Conservation (phyloP, 2,329 filamentous ascomycete species). For the Aureobasidium musti region DNA sequence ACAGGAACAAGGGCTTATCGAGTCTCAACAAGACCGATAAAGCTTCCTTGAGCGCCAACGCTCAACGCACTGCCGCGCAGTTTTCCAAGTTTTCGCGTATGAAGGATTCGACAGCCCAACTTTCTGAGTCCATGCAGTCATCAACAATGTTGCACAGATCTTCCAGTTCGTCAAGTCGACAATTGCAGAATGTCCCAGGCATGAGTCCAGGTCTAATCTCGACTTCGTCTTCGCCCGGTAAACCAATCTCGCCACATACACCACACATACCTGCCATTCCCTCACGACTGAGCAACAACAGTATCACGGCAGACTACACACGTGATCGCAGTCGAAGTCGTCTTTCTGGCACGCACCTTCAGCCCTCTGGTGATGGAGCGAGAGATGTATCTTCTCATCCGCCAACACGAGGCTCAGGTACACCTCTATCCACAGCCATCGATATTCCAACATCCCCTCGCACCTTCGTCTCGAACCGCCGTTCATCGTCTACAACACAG, state of each 20-base stretch:
- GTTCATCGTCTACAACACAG: conserved; percentile 70
- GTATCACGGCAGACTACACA: conserved; percentile 63
- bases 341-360: conserved; percentile 27
- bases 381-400: conserved; percentile 14
- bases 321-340: conserved; percentile 36
- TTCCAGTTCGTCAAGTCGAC: conserved; percentile 74
- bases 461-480: conserved; percentile 51
- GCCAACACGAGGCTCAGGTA: conserved; percentile 20
- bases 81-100: conserved; percentile 84
- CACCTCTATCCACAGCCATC: conserved; percentile 60
- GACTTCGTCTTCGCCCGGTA: conserved; percentile 78
- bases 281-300: conserved; percentile 88
- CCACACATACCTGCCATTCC: conserved; percentile 93
- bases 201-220: conserved; percentile 70
- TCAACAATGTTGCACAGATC: conserved; percentile 83
- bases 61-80: conserved; percentile 74
- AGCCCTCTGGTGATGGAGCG: conserved; percentile 29
- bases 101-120: conserved; percentile 81
- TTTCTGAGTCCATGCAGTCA: conserved; percentile 92
- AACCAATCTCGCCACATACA: conserved; percentile 85
- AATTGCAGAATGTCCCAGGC: conserved; percentile 64
- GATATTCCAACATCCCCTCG: conserved; percentile 73
- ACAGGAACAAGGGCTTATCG: conserved; percentile 81
- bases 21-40: conserved; percentile 70
- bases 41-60: conserved; percentile 55